phyloP scores from a whole-genome alignment of 345 rosid species.

The Hypericum perforatum region DNA sequence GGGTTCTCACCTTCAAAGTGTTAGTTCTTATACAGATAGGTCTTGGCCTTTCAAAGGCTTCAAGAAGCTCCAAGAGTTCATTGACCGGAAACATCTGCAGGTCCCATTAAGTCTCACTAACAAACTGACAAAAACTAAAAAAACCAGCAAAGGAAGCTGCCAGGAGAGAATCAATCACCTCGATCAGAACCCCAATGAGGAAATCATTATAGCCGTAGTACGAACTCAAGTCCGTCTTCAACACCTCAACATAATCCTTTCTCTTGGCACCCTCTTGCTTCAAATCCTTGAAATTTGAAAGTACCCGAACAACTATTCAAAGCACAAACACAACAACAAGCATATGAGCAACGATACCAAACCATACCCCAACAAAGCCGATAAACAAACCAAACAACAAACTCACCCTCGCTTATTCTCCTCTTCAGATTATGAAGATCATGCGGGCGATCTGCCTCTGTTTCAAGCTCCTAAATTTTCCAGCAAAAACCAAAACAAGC shows the following conservation, averaged over 20 bases:
- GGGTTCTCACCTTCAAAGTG: slow-evolving; percentile 61
- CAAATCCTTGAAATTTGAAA: slow-evolving; percentile 57
- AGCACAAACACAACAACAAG: slow-evolving; percentile 1
- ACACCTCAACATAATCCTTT: slow-evolving; percentile 61
- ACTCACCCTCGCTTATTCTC: slow-evolving; percentile 80
- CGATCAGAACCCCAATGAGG: slow-evolving; percentile 62
- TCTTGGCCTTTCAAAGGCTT: slow-evolving; percentile 90
- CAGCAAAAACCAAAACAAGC: no score
- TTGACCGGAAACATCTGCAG: slow-evolving; percentile 87
- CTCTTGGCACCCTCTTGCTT: slow-evolving; percentile 57
- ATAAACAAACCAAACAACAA: slow-evolving; percentile 3
- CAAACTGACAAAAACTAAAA: neutral
- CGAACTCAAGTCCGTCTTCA: slow-evolving; percentile 59
- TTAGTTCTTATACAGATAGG: slow-evolving; percentile 80
- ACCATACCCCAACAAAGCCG: neutral
- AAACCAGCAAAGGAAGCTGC: neutral
- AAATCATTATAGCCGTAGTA: slow-evolving; percentile 91
- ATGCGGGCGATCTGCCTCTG: slow-evolving; percentile 62
- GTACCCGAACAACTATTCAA: slow-evolving; percentile 65
- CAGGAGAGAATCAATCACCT: slow-evolving; percentile 34
- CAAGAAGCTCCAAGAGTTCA: slow-evolving; percentile 86
- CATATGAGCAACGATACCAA: slow-evolving; percentile 8
- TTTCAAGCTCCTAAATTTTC: slow-evolving; percentile 63
- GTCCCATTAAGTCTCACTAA: slow-evolving; percentile 10
- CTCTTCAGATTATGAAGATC: slow-evolving; percentile 60